Percentiles rank a stretch among this genome's conserved stretches.
Evolutionary conservation across 495 filamentous ascomycete genomes (phyloP).

Genomic region (Penicillium dipodomyicola): DNA sequence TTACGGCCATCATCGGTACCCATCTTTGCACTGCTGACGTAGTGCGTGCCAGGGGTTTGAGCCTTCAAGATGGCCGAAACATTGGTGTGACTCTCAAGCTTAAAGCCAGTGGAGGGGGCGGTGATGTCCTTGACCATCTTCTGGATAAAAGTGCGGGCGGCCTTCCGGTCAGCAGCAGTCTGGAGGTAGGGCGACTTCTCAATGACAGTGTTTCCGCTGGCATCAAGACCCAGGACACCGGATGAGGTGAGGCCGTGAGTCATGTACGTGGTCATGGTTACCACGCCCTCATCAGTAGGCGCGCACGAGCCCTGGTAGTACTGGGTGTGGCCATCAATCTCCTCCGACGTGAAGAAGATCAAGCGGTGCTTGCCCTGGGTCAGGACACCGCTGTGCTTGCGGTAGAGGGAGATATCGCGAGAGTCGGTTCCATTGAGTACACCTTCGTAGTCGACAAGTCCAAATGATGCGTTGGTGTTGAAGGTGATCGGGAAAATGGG

Average conservation of each 20-base stretch:
- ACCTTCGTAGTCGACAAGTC: conserved; percentile 63
- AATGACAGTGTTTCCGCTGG: conserved; percentile 57
- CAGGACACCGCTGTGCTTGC: conserved; percentile 57
- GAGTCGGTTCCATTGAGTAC: conserved; percentile 52
- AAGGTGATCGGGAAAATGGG: conserved; percentile 64
- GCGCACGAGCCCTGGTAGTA: conserved; percentile 37
- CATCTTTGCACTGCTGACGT: conserved; percentile 64
- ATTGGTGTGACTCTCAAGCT: conserved; percentile 54
- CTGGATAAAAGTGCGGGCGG: conserved; percentile 40
- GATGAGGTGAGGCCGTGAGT: conserved; percentile 46
- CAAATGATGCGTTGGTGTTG: conserved; percentile 59
- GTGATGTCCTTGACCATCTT: conserved; percentile 52
- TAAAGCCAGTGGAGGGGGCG: conserved; percentile 50
- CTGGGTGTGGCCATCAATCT: conserved; percentile 25
- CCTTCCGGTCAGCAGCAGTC: conserved; percentile 24
- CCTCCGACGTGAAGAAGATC: conserved; percentile 31
- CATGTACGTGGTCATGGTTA: conserved; percentile 40
- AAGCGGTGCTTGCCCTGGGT: conserved; percentile 66
- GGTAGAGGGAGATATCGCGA: conserved; percentile 47
- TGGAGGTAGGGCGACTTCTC: conserved; percentile 42
- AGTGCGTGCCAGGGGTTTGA: conserved; percentile 64
- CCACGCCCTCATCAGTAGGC: conserved; percentile 20
- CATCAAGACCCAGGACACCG: conserved; percentile 60
- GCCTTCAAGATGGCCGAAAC: conserved; percentile 46
- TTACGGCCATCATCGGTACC: conserved; percentile 64